Conservation (phyloP, 768 basidiomycete genomes). For the Astraeus odoratus region DNA sequence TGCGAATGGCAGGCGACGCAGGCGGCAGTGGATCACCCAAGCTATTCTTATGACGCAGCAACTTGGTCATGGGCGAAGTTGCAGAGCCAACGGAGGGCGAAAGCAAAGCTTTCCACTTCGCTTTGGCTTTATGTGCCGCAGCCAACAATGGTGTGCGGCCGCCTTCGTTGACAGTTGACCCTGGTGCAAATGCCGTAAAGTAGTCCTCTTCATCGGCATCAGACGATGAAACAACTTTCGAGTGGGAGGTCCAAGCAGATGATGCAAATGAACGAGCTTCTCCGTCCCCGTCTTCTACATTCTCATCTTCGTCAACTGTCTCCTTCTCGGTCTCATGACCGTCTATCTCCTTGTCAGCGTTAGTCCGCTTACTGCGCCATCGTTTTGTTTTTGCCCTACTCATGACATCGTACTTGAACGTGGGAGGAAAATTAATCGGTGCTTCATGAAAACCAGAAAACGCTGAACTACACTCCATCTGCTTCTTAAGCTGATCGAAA, state of each 20-base stretch:
- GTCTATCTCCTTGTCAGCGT: constrained; percentile 26
- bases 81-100: constrained; percentile 28
- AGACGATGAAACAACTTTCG: constrained; percentile 24
- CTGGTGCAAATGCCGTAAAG: constrained; percentile 22
- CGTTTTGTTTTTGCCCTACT: constrained; percentile 43
- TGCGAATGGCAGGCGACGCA: constrained; percentile 20
- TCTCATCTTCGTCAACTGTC: constrained; percentile 27
- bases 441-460: constrained; percentile 81
- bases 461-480: constrained; percentile 63
- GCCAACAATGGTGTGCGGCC: constrained; percentile 32
- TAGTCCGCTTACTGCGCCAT: constrained; percentile 29
- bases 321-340: constrained; percentile 36
- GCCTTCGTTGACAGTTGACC: constrained; percentile 23
- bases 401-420: constrained; percentile 87
- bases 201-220: constrained; percentile 39
- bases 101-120: constrained; percentile 46
- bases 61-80: constrained; percentile 19
- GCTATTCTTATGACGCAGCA: constrained; percentile 24
- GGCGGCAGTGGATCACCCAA: constrained; percentile 4
- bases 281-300: constrained; percentile 35
- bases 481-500: constrained; percentile 79
- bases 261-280: constrained; percentile 51
- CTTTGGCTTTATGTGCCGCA: constrained; percentile 49
- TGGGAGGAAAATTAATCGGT: constrained; percentile 80
- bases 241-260: constrained; percentile 42